These are phyloP conservation scores for Fomes fomentarius DNA, from an alignment of 1,284 basidiomycete species.

Conservation along the genomic window DNA sequence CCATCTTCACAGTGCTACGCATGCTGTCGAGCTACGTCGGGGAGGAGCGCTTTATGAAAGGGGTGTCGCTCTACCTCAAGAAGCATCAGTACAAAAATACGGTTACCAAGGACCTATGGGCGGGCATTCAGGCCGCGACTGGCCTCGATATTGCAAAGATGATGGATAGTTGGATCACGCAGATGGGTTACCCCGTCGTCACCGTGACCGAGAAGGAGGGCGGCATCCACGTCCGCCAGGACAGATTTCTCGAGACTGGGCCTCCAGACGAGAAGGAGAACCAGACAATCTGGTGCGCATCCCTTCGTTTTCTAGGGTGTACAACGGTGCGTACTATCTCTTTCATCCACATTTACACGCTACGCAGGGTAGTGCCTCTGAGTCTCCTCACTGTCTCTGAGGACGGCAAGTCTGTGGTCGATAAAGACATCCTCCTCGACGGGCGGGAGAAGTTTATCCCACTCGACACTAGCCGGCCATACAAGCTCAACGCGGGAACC, in stretches of 20 bases:
- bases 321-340: too few relatives aligned
- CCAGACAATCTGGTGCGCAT: slow-evolving; percentile 81
- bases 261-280: slow-evolving; percentile 83
- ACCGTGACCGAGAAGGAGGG: slow-evolving; percentile 80
- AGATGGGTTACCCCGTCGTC: slow-evolving; percentile 89
- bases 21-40: slow-evolving; percentile 93
- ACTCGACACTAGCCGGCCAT: slow-evolving; percentile 72
- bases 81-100: slow-evolving; percentile 84
- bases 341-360: not conserved
- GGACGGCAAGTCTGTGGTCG: slow-evolving; percentile 60
- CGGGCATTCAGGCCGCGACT: slow-evolving; percentile 82
- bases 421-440: slow-evolving; percentile 71
- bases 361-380: slow-evolving; percentile 76
- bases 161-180: slow-evolving; percentile 91
- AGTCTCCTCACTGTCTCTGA: slow-evolving; percentile 68
- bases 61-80: slow-evolving; percentile 93
- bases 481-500: slow-evolving; percentile 91
- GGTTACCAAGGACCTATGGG: slow-evolving; percentile 89
- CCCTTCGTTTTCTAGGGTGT: too few relatives aligned
- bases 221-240: slow-evolving; percentile 82
- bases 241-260: slow-evolving; percentile 91
- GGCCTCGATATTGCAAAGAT: slow-evolving; percentile 77
- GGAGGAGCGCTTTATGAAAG: slow-evolving; percentile 86
- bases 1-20: slow-evolving; percentile 66
- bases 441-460: slow-evolving; percentile 72